Base-by-base conservation (phyloP, 768 basidiomycete genomes). In the Rhizopogon vinicolor region DNA sequence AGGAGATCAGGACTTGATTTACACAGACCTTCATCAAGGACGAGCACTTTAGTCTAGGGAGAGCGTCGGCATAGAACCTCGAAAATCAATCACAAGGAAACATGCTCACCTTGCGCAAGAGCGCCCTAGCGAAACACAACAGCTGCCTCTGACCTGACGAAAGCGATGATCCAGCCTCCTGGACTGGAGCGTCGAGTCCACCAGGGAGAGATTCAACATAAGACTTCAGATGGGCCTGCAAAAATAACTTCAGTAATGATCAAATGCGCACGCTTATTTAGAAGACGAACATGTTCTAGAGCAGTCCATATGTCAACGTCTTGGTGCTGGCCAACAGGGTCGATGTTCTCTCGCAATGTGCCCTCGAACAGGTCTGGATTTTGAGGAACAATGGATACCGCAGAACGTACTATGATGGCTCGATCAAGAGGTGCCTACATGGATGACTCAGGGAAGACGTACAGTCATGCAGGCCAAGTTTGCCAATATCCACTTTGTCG, bases 231-330 rank as follows among this genome's bases (percentile, higher is more conserved):
- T 86, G 80, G 13, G 84, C 80, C 82, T 89, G 54, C 8, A 55
- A 53, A 35, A 44, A 18, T 49, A 13, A 19, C 12, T 16, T 52
- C 18, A 43, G 37, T 35, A 41, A 37, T 22, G 13, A 45, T 18
- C 28, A 33, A 25, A n/a, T 45, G 14, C 40, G 33, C n/a, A 53
- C 31, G 7, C 5, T 45, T 2, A 58, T 19, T 29, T 35, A 3
- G 13, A 35, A 18, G 7, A 58, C 62, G 7, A 12, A 76, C 79
- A 68, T 94, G 88, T 58, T 84, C 81, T 33, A 98, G 77, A 9
- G 95, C 91, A 13, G 72, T 72, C 96, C 96, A 98, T 25, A 98
- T 91, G 57, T 91, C 87, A 1, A 72, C 79, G 68, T 98, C 95
- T 16, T 78, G 74, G 57, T 90, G 73, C 55, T 78, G 74, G 1